These are phyloP conservation scores for Trichophyton equinum DNA, from an alignment of 2,329 filamentous ascomycete species.

Conservation along the genomic window DNA sequence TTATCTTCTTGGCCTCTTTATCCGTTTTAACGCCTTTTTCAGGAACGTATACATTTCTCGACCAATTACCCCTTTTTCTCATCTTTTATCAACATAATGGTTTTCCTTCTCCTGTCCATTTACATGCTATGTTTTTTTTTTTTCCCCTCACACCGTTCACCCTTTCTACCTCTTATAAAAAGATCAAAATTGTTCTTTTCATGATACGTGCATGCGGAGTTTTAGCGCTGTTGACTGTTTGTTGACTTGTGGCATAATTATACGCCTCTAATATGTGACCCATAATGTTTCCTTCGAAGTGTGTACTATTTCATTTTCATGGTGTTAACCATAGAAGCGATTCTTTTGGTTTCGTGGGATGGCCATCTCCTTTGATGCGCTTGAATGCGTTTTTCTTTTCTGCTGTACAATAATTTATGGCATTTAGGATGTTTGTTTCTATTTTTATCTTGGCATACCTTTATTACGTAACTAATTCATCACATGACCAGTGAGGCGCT, in stretches of 20 bases:
- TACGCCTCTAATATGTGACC: background rate
- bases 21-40: background rate
- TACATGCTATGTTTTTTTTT: slow-evolving; percentile 2
- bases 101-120: background rate
- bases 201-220: slow-evolving; percentile 4
- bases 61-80: background rate
- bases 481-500: background rate
- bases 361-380: background rate
- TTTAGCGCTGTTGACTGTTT: slow-evolving; percentile 1
- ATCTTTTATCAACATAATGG: background rate
- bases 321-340: slow-evolving; percentile 4
- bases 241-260: background rate
- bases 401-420: background rate
- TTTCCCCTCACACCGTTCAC: background rate
- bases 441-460: background rate
- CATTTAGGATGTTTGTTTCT: background rate
- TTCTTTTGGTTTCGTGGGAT: background rate
- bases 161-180: slow-evolving; percentile 11
- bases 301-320: slow-evolving; percentile 4
- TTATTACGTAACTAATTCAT: background rate
- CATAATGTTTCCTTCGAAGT: slow-evolving; percentile 1
- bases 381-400: background rate
- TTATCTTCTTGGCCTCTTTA: background rate
- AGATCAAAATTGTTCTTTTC: background rate
- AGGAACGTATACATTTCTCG: background rate